Conservation (phyloP, 768 basidiomycete species). For the Glaciozyma martinii region DNA sequence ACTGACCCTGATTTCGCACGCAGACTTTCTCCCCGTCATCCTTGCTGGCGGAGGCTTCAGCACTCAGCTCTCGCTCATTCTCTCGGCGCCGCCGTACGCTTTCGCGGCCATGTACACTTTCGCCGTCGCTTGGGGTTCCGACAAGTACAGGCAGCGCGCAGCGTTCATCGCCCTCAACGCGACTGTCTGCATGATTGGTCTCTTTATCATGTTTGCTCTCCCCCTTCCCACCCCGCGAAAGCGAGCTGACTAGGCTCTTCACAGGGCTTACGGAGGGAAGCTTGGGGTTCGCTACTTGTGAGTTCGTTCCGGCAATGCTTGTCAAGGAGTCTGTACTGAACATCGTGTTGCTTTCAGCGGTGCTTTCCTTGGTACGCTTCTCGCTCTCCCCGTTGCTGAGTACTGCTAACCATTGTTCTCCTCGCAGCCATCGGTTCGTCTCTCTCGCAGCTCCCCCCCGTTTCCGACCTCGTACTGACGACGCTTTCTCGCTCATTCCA, state of each 20-base stretch:
- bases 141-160: slow-evolving; percentile 32
- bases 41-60: slow-evolving; percentile 36
- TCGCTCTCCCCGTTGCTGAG: neutral
- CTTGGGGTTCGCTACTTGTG: slow-evolving; percentile 25
- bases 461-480: too few relatives aligned
- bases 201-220: slow-evolving; percentile 11
- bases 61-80: slow-evolving; percentile 33
- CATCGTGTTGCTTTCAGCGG: too few relatives aligned
- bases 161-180: slow-evolving; percentile 32
- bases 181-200: slow-evolving; percentile 31
- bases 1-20: too few relatives aligned
- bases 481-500: neutral
- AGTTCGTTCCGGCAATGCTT: too few relatives aligned
- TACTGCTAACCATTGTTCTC: neutral
- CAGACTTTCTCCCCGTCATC: slow-evolving; percentile 37
- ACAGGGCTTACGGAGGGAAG: slow-evolving; percentile 1
- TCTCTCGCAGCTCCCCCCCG: too few relatives aligned
- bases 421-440: too few relatives aligned
- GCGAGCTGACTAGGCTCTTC: too few relatives aligned
- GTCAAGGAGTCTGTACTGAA: too few relatives aligned
- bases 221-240: too few relatives aligned
- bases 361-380: neutral
- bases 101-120: slow-evolving; percentile 36
- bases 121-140: neutral
- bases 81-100: slow-evolving; percentile 38